Base-by-base conservation (phyloP, 306 rosid species). In the Lupinus albus region DNA sequence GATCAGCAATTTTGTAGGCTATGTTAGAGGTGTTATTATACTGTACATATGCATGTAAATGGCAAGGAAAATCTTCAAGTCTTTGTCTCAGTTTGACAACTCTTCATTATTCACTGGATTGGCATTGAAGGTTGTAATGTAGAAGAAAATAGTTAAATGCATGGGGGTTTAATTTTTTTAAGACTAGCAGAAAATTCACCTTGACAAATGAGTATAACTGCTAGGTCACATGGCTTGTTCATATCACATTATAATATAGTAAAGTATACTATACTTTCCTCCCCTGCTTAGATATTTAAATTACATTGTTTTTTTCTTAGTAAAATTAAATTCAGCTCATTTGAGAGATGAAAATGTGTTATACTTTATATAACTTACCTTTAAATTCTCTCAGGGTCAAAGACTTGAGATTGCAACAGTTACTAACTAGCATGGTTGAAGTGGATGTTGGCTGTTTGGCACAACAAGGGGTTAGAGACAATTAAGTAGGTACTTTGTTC, bases 31-130 rank as follows among this genome's bases (percentile, higher is more conserved):
- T 79, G 92, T 79, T 51, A 64, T 82, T 75, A 47, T 77, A 79
- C 35, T 91, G 97, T 91, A 86, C 67, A 88, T 91, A 91, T 81
- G 94, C 88, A 84, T 86, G 89, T 91, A 83, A 87, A 82, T 83
- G 81, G 75, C 73, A 79, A 81, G 79, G 65, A 80, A 76, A 75
- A 57, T 77, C 68, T 39, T 76, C 66, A 59, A 54, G 67, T 81
- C 46, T 80, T 51, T 59, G 55, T 63, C 51, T 64, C 35, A 21
- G 45, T 64, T 52, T 33, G 53, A 38, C 30, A 38, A 61, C 69
- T 51, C 16, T 66, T 17, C 49, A 32, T 20, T 47, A 3, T 45
- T 64, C 71, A 8, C 52, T 30, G 48, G 15, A 61, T 36, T 61
- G 67, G 73, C 55, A 45, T 52, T 30, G 44, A 48, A 47, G 70